Evolutionary conservation across 2,329 filamentous ascomycete genomes (phyloP), one percentile per base, ranked within the genome.

Genomic region (Aspergillus phoenicis): DNA sequence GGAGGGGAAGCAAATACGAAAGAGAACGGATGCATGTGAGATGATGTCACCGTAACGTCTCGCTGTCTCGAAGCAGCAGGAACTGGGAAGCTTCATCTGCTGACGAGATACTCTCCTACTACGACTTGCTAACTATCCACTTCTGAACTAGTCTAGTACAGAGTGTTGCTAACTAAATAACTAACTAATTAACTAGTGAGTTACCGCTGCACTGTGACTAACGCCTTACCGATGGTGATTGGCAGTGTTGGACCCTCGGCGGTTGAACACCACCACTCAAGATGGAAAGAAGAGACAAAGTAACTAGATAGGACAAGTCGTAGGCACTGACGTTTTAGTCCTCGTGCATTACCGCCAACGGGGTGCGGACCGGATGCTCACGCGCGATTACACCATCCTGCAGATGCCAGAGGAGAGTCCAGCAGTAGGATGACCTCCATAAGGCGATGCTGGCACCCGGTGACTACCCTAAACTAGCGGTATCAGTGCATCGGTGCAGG

Each of bases 331-430:
- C 64, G 36, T 49, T 65, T 69, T 64, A 26, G 64, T 62, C 63
- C 61, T 62, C 54, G 45, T 68, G 64, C 69, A 70, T 70, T 57
- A 22, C 52, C 54, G 59, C 58, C 60, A 60, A 58, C 39, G 36
- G 45, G 53, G 33, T 47, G 48, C 55, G 62, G 53, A 47, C 55
- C 49, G 58, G 53, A 36, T 26, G 52, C 55, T 59, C 56, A 64
- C 59, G 57, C 57, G 59, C 45, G 45, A 74, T 74, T 66, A 68
- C 68, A 63, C 51, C 66, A 66, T 66, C 56, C n/a, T 66, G 65
- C 69, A 70, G 64, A 51, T 26, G 60, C 59, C 52, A 39, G 47
- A 60, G 33, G 13, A 36, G 33, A 59, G 39, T 33, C 39, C 26
- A 45, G 41, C 30, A 15, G 15, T 20, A 17, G 45, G 15, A 6